Conservation (phyloP, 2,329 filamentous ascomycete genomes). For the Penicillium sp. region DNA sequence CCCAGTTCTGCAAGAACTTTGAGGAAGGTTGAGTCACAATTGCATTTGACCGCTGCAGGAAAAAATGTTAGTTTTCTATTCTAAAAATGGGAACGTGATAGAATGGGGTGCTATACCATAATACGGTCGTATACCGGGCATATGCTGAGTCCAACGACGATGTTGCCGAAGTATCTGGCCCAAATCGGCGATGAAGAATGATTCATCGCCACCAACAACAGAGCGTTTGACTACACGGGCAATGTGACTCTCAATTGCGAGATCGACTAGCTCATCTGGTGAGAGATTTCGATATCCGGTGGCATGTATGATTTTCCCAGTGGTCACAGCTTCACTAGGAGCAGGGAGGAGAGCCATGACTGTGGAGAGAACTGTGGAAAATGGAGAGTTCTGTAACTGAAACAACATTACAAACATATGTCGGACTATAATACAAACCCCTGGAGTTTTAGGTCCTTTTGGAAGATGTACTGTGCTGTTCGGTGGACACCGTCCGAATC, state of each 20-base stretch:
- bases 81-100: rapidly evolving
- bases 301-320: neutral
- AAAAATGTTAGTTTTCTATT: neutral
- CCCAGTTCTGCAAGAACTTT: slow-evolving; percentile 24
- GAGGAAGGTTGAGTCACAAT: slow-evolving; percentile 27
- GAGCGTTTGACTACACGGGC: slow-evolving; percentile 1
- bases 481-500: neutral
- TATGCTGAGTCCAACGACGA: slow-evolving; percentile 16
- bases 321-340: neutral
- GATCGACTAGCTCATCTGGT: slow-evolving; percentile 13
- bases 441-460: neutral
- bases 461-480: neutral
- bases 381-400: slow-evolving; percentile 4
- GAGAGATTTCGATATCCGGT: slow-evolving; percentile 1
- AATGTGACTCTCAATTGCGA: slow-evolving; percentile 17
- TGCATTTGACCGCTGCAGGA: slow-evolving; percentile 32
- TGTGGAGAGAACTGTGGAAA: slow-evolving; percentile 1
- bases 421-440: neutral
- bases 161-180: slow-evolving; percentile 20
- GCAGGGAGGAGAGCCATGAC: slow-evolving; percentile 8
- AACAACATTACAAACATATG: slow-evolving; percentile 3
- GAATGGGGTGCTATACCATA: slow-evolving; percentile 17
- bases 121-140: slow-evolving; percentile 23
- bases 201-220: slow-evolving; percentile 15
- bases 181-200: slow-evolving; percentile 26